phyloP scores from a whole-genome alignment of 208 protist genomes.

The Wallacemonas sp. region DNA sequence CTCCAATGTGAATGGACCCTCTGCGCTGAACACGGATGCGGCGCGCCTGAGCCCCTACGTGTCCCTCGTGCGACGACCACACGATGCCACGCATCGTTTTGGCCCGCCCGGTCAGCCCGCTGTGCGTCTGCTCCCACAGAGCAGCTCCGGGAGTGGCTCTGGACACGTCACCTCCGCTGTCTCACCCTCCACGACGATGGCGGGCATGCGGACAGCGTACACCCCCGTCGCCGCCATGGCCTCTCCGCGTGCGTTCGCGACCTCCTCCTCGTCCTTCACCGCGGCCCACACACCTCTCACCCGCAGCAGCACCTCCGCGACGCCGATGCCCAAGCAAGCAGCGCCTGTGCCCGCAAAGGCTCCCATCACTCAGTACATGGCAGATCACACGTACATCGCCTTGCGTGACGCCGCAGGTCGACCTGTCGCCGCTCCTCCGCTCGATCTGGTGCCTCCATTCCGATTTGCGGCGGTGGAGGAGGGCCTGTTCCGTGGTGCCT shows the following conservation, averaged over 20 bases:
- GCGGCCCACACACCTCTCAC: neutral
- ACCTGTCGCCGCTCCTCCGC: slow-evolving; percentile 23
- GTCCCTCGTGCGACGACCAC: neutral
- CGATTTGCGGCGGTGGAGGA: slow-evolving; percentile 77
- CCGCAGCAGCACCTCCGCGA: neutral
- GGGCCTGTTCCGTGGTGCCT: slow-evolving; percentile 81
- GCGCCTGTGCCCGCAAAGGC: neutral
- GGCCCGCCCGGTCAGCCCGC: neutral
- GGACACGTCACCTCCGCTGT: too few species aligned
- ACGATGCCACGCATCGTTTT: neutral
- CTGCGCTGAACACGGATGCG: neutral
- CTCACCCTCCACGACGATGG: too few species aligned
- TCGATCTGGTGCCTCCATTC: slow-evolving; percentile 71
- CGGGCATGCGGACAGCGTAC: slow-evolving; percentile 8
- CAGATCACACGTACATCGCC: slow-evolving; percentile 1
- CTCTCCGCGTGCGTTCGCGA: neutral
- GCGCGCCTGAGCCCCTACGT: slow-evolving; percentile 7
- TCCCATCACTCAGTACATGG: slow-evolving; percentile 4
- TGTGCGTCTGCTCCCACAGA: neutral
- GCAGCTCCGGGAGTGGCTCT: neutral
- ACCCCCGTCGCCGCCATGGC: neutral
- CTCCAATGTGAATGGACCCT: neutral
- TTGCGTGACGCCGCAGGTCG: slow-evolving; percentile 10
- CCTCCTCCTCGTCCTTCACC: neutral
- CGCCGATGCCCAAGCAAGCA: neutral